Percentiles rank a stretch among this genome's conserved stretches.
phyloP scores from a whole-genome alignment of 352 stramenopile species.

The Phytophthora pini region DNA sequence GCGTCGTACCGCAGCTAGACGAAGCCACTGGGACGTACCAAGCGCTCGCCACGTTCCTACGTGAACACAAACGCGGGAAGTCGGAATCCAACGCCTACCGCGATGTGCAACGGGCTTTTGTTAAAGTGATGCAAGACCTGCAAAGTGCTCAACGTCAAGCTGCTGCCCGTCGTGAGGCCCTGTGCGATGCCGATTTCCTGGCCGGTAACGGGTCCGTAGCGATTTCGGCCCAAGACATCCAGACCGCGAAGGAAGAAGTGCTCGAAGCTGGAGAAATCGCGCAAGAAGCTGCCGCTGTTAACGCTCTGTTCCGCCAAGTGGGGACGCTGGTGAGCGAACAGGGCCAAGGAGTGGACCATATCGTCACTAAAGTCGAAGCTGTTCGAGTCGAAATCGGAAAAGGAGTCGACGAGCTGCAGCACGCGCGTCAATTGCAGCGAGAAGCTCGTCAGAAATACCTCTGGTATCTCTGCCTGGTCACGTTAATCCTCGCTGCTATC shows the following conservation, averaged over 20 bases:
- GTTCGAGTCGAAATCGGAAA: constrained; percentile 79
- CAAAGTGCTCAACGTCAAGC: constrained; percentile 66
- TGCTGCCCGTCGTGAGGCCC: constrained; percentile 56
- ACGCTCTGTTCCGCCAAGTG: constrained; percentile 74
- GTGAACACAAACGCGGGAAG: constrained; percentile 64
- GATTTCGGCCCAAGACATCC: constrained; percentile 69
- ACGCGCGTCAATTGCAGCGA: constrained; percentile 63
- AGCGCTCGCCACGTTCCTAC: constrained; percentile 62
- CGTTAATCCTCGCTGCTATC: constrained; percentile 51
- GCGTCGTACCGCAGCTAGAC: constrained; percentile 59
- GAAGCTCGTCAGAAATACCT: constrained; percentile 75
- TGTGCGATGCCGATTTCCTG: constrained; percentile 80
- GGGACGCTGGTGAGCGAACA: constrained; percentile 68
- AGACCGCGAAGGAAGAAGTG: constrained; percentile 82
- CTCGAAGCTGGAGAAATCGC: constrained; percentile 69
- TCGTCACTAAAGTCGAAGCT: constrained; percentile 74
- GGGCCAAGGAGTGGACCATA: constrained; percentile 73
- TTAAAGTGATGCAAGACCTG: constrained; percentile 74
- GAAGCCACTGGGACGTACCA: constrained; percentile 70
- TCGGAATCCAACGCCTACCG: constrained; percentile 56
- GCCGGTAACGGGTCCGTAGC: constrained; percentile 40
- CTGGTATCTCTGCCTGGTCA: constrained; percentile 42
- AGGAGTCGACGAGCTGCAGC: constrained; percentile 71
- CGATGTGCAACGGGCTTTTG: constrained; percentile 64
- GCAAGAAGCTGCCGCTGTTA: constrained; percentile 67